Evolutionary conservation across 306 rosid species (phyloP).

Genomic region (Senna siamea): DNA sequence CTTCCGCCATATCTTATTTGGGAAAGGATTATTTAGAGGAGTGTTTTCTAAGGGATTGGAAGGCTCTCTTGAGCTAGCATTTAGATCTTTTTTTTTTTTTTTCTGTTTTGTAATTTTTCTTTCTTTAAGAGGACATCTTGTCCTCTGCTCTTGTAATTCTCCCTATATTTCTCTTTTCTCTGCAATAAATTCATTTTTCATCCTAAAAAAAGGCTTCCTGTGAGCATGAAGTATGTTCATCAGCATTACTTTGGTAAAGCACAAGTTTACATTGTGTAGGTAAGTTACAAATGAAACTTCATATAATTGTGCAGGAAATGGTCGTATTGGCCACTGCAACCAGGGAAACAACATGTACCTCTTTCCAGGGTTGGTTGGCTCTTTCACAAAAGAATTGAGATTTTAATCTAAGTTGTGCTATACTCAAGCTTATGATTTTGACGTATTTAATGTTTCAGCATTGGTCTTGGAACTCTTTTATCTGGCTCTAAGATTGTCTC

Average conservation of each 20-base stretch:
- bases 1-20: no score
- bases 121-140: no score
- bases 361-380: conserved; percentile 86
- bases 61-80: no score
- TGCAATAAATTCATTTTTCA: no score
- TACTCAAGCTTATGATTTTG: conserved; percentile 12
- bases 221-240: neutral
- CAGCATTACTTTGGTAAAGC: neutral
- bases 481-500: conserved; percentile 86
- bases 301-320: conserved; percentile 65
- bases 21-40: no score
- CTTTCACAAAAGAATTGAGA: conserved; percentile 26
- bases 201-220: neutral
- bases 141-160: no score
- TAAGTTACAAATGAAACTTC: conserved; percentile 21
- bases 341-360: conserved; percentile 99
- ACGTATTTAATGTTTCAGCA: conserved; percentile 57
- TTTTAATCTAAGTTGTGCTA: conserved; percentile 12
- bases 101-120: no score
- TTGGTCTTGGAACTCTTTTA: conserved; percentile 94
- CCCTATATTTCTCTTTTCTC: no score
- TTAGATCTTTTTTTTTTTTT: no score
- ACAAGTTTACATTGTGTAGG: conserved; percentile 11
- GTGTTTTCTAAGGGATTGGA: no score
- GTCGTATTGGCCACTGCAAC: conserved; percentile 89